Evolutionary conservation across 257 asterid species (phyloP).

Genomic region (Solanum medicagineum): DNA sequence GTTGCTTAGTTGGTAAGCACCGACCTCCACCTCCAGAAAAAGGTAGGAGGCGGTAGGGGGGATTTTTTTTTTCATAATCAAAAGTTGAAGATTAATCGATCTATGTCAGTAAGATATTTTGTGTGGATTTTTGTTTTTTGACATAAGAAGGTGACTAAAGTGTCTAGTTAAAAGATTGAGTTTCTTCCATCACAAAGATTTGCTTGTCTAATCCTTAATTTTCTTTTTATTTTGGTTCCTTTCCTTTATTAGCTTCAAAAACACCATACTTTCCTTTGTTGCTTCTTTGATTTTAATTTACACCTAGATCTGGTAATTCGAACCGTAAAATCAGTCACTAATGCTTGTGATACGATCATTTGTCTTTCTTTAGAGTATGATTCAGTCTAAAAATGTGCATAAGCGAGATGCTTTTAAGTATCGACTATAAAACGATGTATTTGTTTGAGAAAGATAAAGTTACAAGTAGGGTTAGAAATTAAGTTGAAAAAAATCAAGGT

Average conservation of each 20-base stretch:
- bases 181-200: conserved; percentile 9
- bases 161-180: conserved; percentile 10
- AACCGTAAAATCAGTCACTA: background rate
- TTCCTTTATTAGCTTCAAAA: conserved; percentile 18
- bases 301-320: conserved; percentile 22
- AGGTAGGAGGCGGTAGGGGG: background rate
- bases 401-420: background rate
- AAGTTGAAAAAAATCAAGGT: no score
- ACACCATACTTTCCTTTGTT: conserved; percentile 3
- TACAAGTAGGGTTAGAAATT: background rate
- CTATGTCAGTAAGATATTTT: conserved; percentile 2
- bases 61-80: background rate
- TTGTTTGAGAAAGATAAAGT: background rate
- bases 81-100: background rate
- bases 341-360: background rate
- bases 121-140: background rate
- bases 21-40: background rate
- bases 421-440: background rate
- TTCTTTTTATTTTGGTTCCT: conserved; percentile 1
- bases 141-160: background rate
- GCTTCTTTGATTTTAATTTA: conserved; percentile 8
- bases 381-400: background rate
- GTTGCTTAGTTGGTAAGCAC: background rate
- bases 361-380: background rate
- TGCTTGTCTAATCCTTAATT: conserved; percentile 13